Evolutionary conservation across 2,329 filamentous ascomycete species (phyloP).

Genomic region (Colletotrichum euphorbiae): DNA sequence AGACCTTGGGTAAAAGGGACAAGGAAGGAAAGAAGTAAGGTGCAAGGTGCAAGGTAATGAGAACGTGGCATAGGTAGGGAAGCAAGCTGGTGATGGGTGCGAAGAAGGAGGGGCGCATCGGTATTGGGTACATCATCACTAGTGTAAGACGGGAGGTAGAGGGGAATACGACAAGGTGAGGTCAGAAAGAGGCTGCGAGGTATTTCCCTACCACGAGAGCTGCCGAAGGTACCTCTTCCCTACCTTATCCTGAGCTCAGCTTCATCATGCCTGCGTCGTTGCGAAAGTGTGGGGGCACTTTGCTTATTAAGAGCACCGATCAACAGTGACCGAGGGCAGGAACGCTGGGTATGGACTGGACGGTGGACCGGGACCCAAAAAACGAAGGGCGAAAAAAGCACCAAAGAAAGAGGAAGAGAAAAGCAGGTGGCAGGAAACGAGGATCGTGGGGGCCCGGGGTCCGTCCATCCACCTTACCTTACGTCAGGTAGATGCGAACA

Average conservation of each 20-base stretch:
- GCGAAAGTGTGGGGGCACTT: not conserved
- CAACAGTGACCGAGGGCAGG: not conserved
- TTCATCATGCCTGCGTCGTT: no score
- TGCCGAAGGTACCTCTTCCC: constrained; percentile 3
- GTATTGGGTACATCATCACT: constrained; percentile 8
- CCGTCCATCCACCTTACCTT: not conserved
- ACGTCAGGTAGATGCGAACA: no score
- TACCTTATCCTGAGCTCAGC: not conserved
- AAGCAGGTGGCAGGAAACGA: constrained; percentile 27
- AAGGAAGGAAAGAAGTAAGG: constrained; percentile 1
- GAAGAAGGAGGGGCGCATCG: constrained; percentile 11
- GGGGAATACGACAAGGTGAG: constrained; percentile 13
- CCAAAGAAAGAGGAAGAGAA: not conserved
- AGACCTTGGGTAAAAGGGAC: no score
- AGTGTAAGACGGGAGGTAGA: not conserved
- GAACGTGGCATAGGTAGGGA: constrained; percentile 18
- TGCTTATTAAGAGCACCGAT: not conserved
- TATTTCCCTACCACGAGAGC: not conserved
- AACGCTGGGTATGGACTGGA: not conserved
- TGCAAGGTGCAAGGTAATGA: not conserved
- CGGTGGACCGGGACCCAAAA: no score
- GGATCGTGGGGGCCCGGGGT: not conserved
- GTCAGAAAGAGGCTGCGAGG: constrained; percentile 11
- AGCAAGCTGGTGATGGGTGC: constrained; percentile 24
- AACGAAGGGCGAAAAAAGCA: not conserved